A percentile compares a stretch with the other conserved stretches of the same genome.
Evolutionary conservation across 352 stramenopile genomes (phyloP).

Genomic region (Blastocystis sp.): DNA sequence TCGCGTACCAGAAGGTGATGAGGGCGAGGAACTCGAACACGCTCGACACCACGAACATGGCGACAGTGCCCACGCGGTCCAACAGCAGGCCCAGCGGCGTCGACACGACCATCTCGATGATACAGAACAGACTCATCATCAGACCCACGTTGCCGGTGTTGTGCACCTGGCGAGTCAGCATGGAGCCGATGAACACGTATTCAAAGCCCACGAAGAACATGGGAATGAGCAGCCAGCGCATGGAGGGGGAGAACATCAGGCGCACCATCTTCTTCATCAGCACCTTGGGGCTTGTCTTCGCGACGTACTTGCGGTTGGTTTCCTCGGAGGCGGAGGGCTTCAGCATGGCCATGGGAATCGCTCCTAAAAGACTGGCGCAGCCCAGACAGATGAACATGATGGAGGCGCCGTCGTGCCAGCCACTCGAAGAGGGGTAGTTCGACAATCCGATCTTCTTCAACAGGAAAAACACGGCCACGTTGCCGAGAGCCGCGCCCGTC

Average conservation of each 20-base stretch:
- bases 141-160: slow-evolving; percentile 44
- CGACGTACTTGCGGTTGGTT: slow-evolving; percentile 45
- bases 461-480: slow-evolving; percentile 58
- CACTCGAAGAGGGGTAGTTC: slow-evolving; percentile 22
- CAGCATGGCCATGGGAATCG: slow-evolving; percentile 57
- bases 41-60: slow-evolving; percentile 9
- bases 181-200: slow-evolving; percentile 70
- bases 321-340: slow-evolving; percentile 47
- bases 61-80: slow-evolving; percentile 40
- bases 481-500: slow-evolving; percentile 53
- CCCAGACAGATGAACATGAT: slow-evolving; percentile 70
- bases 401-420: slow-evolving; percentile 51
- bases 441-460: slow-evolving; percentile 28
- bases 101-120: slow-evolving; percentile 58
- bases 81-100: slow-evolving; percentile 42
- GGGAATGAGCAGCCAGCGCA: slow-evolving; percentile 63
- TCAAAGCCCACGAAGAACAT: slow-evolving; percentile 72
- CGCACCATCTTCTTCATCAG: slow-evolving; percentile 71
- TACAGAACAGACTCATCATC: slow-evolving; percentile 72
- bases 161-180: slow-evolving; percentile 69
- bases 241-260: slow-evolving; percentile 47
- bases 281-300: slow-evolving; percentile 54
- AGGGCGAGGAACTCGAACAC: slow-evolving; percentile 56
- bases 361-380: slow-evolving; percentile 45
- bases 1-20: slow-evolving; percentile 49